Evolutionary conservation across 805 yeast species (phyloP), one percentile per base, ranked within the genome.

Genomic region (Spathaspora sp.): DNA sequence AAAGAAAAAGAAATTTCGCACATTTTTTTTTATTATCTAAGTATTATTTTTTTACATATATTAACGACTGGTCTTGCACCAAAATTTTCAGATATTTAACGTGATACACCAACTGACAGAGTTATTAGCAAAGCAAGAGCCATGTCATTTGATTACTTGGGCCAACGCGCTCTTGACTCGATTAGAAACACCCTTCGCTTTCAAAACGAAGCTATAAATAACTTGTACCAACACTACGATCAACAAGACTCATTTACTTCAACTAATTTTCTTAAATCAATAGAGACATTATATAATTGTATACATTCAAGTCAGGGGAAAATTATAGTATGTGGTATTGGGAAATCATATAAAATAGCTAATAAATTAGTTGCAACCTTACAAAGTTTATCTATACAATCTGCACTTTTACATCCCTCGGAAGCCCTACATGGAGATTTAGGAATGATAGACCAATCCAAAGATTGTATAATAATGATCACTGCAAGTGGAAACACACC

Each of bases 371-470:
- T 82, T 49, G 96, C 97, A 9, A 90, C 96, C 4, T 71, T 90
- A 66, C 88, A 86, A 62, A 89, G 96, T 0, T 73, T 91, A 52
- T 84, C 91, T 29, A 77, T 90, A 48, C 83, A 81, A 48, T 76
- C 96, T 0, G 79, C 82, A 0, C 58, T 79, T 1, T 69, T 90
- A 49, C 97, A 90, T 62, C 96, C 97, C 0, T 72, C 88, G 3
- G 97, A 90, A 54, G 97, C 97, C 0, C 70, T 91, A 17, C 97
- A 90, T 64, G 97, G 97, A 5, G 97, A 90, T 65, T 75, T 90
- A 58, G 97, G 97, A 1, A 68, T 85, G 39, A 68, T 91, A 8
- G 68, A 80, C 48, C 80, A 78, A 23, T 77, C 76, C 16, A 59
- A 56, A 32, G 89, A 86, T 56, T 70, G 80, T 31, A 54, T 90